Evolutionary conservation across 2,329 filamentous ascomycete genomes (phyloP).

Genomic region (Fusarium chlamydosporum): DNA sequence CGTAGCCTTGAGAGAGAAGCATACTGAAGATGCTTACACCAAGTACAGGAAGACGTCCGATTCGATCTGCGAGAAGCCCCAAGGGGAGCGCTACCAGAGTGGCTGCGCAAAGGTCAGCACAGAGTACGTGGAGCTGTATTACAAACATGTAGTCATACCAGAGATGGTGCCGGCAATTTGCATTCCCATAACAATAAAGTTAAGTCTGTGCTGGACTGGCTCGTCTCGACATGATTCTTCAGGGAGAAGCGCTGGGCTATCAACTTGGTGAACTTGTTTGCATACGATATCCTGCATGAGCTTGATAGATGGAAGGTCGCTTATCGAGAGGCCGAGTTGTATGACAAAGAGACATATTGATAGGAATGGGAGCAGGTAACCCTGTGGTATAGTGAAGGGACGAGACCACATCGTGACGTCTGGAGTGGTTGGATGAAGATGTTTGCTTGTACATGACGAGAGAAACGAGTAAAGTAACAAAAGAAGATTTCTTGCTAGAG

Average conservation of each 20-base stretch:
- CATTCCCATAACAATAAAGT: constrained; percentile 40
- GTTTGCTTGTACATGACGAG: neutral
- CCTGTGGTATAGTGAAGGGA: constrained; percentile 29
- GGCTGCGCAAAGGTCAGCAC: constrained; percentile 29
- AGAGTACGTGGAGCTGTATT: neutral
- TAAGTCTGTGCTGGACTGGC: constrained; percentile 46
- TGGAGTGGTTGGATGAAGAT: neutral
- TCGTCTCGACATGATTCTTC: constrained; percentile 40
- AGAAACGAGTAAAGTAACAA: neutral
- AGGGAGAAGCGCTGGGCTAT: constrained; percentile 22
- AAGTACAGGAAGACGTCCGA: constrained; percentile 49
- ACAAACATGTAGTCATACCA: constrained; percentile 10
- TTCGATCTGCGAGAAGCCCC: constrained; percentile 45
- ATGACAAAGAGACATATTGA: constrained; percentile 44
- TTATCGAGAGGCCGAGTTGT: constrained; percentile 47
- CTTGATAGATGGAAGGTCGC: constrained; percentile 43
- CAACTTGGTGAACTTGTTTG: constrained; percentile 25
- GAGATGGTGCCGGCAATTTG: constrained; percentile 43
- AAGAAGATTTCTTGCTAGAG: neutral
- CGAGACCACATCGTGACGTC: constrained; percentile 29
- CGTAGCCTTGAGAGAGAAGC: constrained; percentile 44
- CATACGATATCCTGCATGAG: constrained; percentile 49
- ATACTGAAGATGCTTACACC: constrained; percentile 46
- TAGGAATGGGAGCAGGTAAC: constrained; percentile 44
- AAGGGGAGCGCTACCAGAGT: constrained; percentile 44